Conservation (phyloP, 176 grass and related monocot genomes). For the Musa troglodytarum region DNA sequence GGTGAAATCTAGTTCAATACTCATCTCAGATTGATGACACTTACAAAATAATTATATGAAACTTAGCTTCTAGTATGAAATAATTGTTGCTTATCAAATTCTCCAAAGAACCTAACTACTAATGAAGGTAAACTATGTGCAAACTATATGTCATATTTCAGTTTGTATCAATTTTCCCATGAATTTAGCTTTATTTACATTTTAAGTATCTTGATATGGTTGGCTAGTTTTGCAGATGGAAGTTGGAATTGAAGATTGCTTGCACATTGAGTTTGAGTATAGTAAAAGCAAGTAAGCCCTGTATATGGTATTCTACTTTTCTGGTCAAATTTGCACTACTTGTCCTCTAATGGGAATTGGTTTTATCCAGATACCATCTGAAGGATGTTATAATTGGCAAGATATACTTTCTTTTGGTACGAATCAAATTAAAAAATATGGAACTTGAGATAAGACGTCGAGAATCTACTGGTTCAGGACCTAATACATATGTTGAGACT, state of each 20-base stretch:
- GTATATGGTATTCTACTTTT: background rate
- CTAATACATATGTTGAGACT: constrained; percentile 98
- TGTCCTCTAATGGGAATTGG: background rate
- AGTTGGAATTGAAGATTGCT: constrained; percentile 98
- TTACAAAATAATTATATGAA: no score
- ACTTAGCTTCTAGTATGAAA: no score
- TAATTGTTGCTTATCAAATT: no score
- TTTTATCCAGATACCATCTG: constrained; percentile 59
- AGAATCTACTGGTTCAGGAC: constrained; percentile 92
- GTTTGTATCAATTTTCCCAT: background rate
- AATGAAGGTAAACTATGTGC: no score
- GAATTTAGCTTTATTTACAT: background rate
- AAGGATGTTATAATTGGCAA: constrained; percentile 94
- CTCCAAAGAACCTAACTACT: no score
- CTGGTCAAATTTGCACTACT: background rate
- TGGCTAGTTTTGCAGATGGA: constrained; percentile 57
- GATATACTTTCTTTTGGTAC: constrained; percentile 95
- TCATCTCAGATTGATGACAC: no score
- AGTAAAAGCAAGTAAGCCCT: constrained; percentile 90
- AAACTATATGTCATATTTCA: no score
- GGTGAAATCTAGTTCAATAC: no score
- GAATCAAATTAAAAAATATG: constrained; percentile 99
- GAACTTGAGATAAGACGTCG: constrained; percentile 85
- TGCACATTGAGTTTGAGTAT: constrained; percentile 98
- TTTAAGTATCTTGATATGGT: background rate